phyloP scores from a whole-genome alignment of 192 early-diverging fungal species.

The Coemansia sp. region DNA sequence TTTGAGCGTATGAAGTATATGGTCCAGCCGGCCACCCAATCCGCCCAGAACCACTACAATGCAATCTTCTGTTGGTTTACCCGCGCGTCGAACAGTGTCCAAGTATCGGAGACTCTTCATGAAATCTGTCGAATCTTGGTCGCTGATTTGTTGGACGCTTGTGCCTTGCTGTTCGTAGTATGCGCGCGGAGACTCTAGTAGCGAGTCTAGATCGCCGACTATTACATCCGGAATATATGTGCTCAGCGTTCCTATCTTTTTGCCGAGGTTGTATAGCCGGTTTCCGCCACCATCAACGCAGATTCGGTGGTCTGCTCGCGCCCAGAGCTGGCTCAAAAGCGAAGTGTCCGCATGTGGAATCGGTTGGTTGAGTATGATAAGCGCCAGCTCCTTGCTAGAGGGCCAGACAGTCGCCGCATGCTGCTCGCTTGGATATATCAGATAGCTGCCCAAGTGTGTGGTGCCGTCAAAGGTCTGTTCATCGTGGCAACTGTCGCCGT shows the following conservation, averaged over 20 bases:
- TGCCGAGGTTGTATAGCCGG: constrained; percentile 72
- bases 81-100: constrained; percentile 22
- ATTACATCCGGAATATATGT: constrained; percentile 68
- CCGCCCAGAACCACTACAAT: constrained; percentile 81
- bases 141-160: constrained; percentile 48
- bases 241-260: constrained; percentile 20
- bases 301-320: constrained; percentile 53
- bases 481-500: neutral
- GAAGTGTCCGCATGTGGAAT: constrained; percentile 40
- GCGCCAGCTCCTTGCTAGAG: constrained; percentile 42
- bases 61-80: constrained; percentile 24
- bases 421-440: constrained; percentile 25
- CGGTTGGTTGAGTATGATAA: constrained; percentile 80
- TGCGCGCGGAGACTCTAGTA: constrained; percentile 59
- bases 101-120: constrained; percentile 79
- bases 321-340: constrained; percentile 51
- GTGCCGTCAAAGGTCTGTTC: neutral
- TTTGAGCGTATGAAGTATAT: constrained; percentile 80
- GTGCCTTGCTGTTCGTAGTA: constrained; percentile 64
- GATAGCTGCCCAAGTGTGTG: constrained; percentile 28
- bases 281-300: constrained; percentile 95
- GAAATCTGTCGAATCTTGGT: constrained; percentile 78
- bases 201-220: constrained; percentile 87
- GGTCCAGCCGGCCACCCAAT: constrained; percentile 88
- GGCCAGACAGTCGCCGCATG: constrained; percentile 11